These are phyloP conservation scores for Neofusicoccum sp. DNA, from an alignment of 2,329 filamentous ascomycete genomes.

Conservation along the genomic window DNA sequence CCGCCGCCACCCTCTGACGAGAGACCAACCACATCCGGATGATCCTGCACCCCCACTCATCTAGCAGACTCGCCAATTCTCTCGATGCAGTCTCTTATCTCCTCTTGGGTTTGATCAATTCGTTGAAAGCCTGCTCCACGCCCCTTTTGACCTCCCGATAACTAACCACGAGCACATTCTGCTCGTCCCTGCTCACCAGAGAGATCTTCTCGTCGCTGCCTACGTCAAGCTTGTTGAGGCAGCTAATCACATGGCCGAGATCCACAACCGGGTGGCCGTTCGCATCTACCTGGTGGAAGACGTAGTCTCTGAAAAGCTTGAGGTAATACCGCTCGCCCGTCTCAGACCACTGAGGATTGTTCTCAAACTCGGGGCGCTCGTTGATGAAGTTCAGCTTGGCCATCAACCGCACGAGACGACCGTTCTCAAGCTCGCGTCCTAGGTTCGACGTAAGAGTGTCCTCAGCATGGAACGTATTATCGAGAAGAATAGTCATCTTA, in stretches of 20 bases:
- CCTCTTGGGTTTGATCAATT: conserved; percentile 45
- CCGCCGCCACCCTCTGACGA: background rate
- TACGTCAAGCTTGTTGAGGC: conserved; percentile 88
- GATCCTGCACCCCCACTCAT: background rate
- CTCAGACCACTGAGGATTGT: conserved; percentile 78
- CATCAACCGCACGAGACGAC: conserved; percentile 73
- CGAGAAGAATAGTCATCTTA: conserved; percentile 72
- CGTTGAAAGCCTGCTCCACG: conserved; percentile 60
- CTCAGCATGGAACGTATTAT: conserved; percentile 73
- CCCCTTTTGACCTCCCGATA: conserved; percentile 81
- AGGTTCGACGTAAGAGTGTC: conserved; percentile 74
- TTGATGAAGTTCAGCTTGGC: conserved; percentile 86
- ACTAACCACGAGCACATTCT: conserved; percentile 81
- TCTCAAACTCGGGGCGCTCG: conserved; percentile 82
- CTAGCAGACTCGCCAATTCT: background rate
- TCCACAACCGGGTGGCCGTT: conserved; percentile 81
- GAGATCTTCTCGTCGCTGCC: conserved; percentile 83
- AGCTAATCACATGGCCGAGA: conserved; percentile 80
- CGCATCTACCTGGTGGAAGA: conserved; percentile 92
- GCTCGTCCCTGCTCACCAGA: conserved; percentile 84
- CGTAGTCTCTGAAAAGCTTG: conserved; percentile 93
- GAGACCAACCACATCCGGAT: background rate
- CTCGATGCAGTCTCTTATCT: background rate
- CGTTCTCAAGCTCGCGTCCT: conserved; percentile 83
- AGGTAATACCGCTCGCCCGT: conserved; percentile 89